Conservation (phyloP, 148 eudicot species). For the Heliosperma pusillum region DNA sequence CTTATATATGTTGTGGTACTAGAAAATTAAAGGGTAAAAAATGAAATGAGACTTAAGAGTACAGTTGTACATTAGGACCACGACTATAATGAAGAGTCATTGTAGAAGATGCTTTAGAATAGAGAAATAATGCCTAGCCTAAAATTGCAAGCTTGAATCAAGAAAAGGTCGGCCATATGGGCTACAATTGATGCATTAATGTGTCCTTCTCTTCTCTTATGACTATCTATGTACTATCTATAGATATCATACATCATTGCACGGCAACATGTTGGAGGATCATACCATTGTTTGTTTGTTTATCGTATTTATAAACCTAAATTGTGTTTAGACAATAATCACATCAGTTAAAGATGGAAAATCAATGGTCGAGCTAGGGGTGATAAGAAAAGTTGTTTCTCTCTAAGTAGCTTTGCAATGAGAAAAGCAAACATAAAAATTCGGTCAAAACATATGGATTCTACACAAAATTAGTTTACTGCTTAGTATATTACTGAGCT, state of each 20-base stretch:
- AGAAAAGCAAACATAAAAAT: too few species aligned
- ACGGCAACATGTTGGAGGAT: not conserved
- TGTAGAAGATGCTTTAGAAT: conserved; percentile 15
- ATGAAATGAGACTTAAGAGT: conserved; percentile 6
- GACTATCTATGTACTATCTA: not conserved
- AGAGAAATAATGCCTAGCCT: conserved; percentile 20
- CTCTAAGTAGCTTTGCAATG: too few species aligned
- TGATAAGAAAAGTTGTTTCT: too few species aligned
- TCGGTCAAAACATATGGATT: too few species aligned
- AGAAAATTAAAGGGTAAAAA: conserved; percentile 9
- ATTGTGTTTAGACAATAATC: too few species aligned
- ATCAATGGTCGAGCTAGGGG: too few species aligned
- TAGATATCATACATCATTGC: not conserved
- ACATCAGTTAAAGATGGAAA: too few species aligned
- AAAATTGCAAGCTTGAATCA: conserved; percentile 5
- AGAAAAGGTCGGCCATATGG: not conserved
- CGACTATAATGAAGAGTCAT: conserved; percentile 24
- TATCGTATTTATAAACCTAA: too few species aligned
- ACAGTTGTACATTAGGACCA: conserved; percentile 23
- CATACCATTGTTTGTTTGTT: not conserved
- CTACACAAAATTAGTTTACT: too few species aligned
- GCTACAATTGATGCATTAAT: not conserved
- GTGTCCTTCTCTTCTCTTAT: not conserved
- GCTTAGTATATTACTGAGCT: too few species aligned
- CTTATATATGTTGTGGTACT: not conserved